Conservation (phyloP, 176 grass and related monocot species). For the Dactylis glomerata region DNA sequence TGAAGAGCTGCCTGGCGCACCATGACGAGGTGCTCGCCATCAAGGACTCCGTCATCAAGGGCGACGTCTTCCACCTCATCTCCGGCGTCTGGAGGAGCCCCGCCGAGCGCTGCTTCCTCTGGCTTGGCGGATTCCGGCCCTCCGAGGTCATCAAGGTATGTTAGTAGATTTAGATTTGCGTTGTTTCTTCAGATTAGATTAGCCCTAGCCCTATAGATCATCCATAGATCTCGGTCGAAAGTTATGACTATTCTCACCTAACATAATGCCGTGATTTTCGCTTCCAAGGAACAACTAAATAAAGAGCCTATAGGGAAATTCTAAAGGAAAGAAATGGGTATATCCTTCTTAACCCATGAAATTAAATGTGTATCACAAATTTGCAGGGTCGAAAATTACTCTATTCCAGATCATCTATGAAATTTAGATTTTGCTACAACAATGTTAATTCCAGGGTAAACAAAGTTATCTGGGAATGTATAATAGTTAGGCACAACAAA, state of each 20-base stretch:
- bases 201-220: conserved; percentile 15
- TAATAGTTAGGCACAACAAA: too few relatives aligned
- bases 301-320: too few relatives aligned
- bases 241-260: background rate
- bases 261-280: background rate
- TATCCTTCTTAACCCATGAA: background rate
- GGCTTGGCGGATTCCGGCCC: conserved; percentile 93
- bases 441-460: too few relatives aligned
- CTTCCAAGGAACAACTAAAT: background rate
- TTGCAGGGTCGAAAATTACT: too few relatives aligned
- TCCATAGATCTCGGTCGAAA: background rate
- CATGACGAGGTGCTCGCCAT: conserved; percentile 77
- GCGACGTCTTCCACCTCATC: conserved; percentile 95
- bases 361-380: background rate
- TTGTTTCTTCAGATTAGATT: background rate
- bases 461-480: too few relatives aligned
- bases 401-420: too few relatives aligned
- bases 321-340: background rate
- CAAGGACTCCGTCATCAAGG: conserved; percentile 65
- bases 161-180: too few relatives aligned
- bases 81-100: conserved; percentile 92
- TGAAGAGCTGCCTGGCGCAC: conserved; percentile 77
- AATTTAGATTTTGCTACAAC: too few relatives aligned
- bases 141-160: conserved; percentile 95
- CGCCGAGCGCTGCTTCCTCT: conserved; percentile 98